Evolutionary conservation across 1,139 yeast species (phyloP), one percentile per base, ranked within the genome.

Genomic region (Saccharomyces pastorianus): DNA sequence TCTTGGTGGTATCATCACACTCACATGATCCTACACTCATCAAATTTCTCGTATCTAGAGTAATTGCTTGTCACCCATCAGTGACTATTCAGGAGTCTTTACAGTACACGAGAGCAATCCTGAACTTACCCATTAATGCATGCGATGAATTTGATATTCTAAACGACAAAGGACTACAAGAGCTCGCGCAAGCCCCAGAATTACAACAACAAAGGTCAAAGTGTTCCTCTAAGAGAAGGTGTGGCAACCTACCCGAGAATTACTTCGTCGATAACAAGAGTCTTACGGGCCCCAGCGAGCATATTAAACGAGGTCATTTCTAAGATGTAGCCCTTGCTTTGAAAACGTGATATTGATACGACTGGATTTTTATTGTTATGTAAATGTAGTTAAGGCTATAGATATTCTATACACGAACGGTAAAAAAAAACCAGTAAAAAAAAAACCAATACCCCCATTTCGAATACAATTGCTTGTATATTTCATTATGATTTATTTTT

Each of bases 11-110:
- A 14, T 62, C 68, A 11, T 56, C 64, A 29, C 57, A 58, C 44
- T 68, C 66, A 5, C 62, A 63, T 51, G 69, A 67, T 51, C 65
- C 61, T 38, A 59, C 60, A 13, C 50, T 69, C 27, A 55, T 61
- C 6, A 59, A 64, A 2, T 53, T 67, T 32, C 53, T 69, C 32
- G 57, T 64, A 6, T 67, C 71, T 1, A 53, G 59, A 2, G 59
- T 67, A 11, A 46, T 67, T 38, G 62, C 58, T 48, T 61, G 59
- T 32, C 59, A 64, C 44, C 61, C 69, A 5, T 46, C 48, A 13
- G 50, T 58, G 11, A 58, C 60, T 13, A 51, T 65, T 4, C 47
- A 54, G 47, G 70, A 68, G 23, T 69, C 69, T 4, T 60, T 66
- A 41, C 61, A 59, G 46, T 66, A 38, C 11, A 38, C 11, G 25